phyloP scores from a whole-genome alignment of 345 rosid genomes.

The Lumnitzera littorea region DNA sequence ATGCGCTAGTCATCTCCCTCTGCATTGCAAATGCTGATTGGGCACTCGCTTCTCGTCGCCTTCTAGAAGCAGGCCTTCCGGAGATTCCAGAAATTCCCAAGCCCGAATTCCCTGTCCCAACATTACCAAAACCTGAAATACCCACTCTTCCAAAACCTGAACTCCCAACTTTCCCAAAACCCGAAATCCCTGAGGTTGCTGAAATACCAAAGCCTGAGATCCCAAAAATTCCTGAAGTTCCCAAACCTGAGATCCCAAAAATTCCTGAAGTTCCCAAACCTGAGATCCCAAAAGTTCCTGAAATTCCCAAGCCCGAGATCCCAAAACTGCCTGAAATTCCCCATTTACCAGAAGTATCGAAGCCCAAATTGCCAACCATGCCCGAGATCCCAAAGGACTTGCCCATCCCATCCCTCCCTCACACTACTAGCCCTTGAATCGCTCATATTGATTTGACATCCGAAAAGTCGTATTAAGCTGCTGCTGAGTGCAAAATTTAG shows the following conservation, averaged over 20 bases:
- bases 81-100: not conserved
- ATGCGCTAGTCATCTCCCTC: constrained; percentile 3
- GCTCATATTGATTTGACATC: no score
- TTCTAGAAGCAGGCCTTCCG: constrained; percentile 2
- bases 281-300: no score
- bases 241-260: constrained; percentile 6
- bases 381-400: constrained; percentile 14
- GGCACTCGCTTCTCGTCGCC: constrained; percentile 11
- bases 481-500: no score
- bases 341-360: constrained; percentile 1
- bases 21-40: not conserved
- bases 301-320: not conserved
- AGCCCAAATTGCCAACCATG: constrained; percentile 1
- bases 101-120: not conserved
- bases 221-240: constrained; percentile 1
- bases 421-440: not conserved
- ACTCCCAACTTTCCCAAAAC: not conserved
- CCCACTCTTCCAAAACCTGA: constrained; percentile 7
- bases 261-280: not conserved
- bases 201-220: not conserved
- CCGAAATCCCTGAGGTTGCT: not conserved
- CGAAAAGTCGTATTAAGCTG: no score
- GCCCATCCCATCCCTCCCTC: constrained; percentile 9
- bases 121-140: constrained; percentile 3
- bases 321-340: not conserved